These are phyloP conservation scores for Plasmopara viticola DNA, from an alignment of 352 stramenopile genomes.

Conservation along the genomic window DNA sequence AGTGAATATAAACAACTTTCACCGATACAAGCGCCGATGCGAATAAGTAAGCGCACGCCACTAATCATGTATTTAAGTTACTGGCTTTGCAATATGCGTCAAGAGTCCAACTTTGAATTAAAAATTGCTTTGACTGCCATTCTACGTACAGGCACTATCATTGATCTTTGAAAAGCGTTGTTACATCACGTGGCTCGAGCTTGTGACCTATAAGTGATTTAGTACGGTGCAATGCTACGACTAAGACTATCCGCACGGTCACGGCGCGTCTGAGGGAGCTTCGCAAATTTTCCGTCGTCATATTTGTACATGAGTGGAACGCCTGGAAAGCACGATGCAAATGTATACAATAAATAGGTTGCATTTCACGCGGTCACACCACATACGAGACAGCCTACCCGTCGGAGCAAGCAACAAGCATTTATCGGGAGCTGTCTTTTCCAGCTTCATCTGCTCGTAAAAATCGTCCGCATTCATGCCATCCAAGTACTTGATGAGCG, in stretches of 20 bases:
- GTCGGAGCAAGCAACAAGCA: slow-evolving; percentile 71
- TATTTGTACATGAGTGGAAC: slow-evolving; percentile 84
- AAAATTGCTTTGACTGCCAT: not conserved
- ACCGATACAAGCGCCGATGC: slow-evolving; percentile 4
- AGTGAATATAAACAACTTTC: slow-evolving; percentile 26
- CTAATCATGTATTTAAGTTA: not conserved
- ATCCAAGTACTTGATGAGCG: slow-evolving; percentile 80
- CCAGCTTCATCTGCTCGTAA: slow-evolving; percentile 77
- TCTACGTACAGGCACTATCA: not conserved
- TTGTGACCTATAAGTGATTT: slow-evolving; percentile 5
- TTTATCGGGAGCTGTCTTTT: slow-evolving; percentile 69
- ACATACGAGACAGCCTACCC: slow-evolving; percentile 24
- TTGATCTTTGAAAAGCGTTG: not conserved
- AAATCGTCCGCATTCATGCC: slow-evolving; percentile 70
- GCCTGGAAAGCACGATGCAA: slow-evolving; percentile 24
- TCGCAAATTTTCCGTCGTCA: slow-evolving; percentile 57
- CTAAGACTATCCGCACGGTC: slow-evolving; percentile 72
- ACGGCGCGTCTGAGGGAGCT: slow-evolving; percentile 62
- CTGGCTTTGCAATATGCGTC: not conserved
- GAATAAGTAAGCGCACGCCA: too few species aligned
- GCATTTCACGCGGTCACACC: not conserved
- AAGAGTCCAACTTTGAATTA: not conserved
- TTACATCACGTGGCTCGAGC: not conserved
- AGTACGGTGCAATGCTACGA: slow-evolving; percentile 65
- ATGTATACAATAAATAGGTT: slow-evolving; percentile 3